Evolutionary conservation across 78 protist species (phyloP), one percentile per base, ranked within the genome.

Genomic region (Mastigamoeba balamuthi): DNA sequence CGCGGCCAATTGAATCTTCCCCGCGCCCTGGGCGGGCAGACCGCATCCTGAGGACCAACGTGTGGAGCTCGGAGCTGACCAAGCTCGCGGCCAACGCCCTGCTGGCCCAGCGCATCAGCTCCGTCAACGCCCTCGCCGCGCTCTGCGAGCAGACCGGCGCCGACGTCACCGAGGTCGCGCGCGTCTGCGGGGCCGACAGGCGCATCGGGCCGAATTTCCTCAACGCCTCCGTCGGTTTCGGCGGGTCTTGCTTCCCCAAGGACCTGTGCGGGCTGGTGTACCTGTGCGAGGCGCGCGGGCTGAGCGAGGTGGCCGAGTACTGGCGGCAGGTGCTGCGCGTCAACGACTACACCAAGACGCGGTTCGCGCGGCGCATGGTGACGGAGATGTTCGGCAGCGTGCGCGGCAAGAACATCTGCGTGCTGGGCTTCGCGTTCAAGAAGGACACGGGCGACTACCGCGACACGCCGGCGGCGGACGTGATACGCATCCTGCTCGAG

Each of bases 31-130:
- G 65, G 28, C 3, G 3, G 6, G n/a, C n/a, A n/a, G n/a, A n/a
- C n/a, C n/a, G n/a, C n/a, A 88, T 95, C 68, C 42, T 94, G 70
- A 71, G 78, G 0, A 85, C 91, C 25, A 89, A 86, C 81, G 4
- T 52, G 40, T 94, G 92, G 91, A 48, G 85, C 9, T 82, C 93
- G 0, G 99, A 96, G 83, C 81, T 94, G 29, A 84, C 95, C 44
- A 96, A 96, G 88, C 88, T 96, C 63, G 87, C 85, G 1, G 96
- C 99, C 23, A 96, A 96, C 80, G 97, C 97, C 36, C 81, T 95
- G 76, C 91, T 96, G 3, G 98, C 99, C n/a, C 98, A 94, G 85
- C 92, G 98, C 37, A 82, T 94, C 77, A 88, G 96, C 30, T 85
- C 94, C 25, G 83, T 93, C 72, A 94, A 96, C 81, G 64, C 96